Percentiles rank a stretch among this genome's conserved stretches.
Evolutionary conservation across 1,284 basidiomycete species (phyloP).

Genomic region (Coniferiporia sulphurascens): DNA sequence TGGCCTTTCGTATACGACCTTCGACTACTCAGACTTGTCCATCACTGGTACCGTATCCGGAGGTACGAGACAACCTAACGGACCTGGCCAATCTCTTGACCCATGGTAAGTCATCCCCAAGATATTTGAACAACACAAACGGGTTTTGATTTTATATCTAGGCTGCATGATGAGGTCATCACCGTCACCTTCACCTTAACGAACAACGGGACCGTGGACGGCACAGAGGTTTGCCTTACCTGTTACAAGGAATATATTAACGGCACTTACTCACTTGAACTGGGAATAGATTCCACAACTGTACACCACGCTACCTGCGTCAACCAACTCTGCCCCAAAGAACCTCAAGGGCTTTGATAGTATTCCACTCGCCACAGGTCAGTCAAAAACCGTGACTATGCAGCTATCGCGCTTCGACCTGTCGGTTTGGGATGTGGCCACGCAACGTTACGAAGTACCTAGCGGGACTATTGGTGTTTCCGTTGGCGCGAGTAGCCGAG

Average conservation of each 20-base stretch:
- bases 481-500: conserved; percentile 50
- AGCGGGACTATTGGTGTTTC: conserved; percentile 40
- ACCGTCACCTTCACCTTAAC: conserved; percentile 30
- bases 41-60: conserved; percentile 25
- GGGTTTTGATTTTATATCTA: conserved; percentile 7
- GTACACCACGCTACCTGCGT: conserved; percentile 55
- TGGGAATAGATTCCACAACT: conserved; percentile 53
- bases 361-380: conserved; percentile 43
- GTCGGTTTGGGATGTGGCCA: conserved; percentile 52
- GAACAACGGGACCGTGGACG: conserved; percentile 33
- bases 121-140: neutral
- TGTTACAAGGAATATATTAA: neutral
- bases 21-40: conserved; percentile 58
- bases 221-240: conserved; percentile 28
- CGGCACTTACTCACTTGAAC: neutral
- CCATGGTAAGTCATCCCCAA: conserved; percentile 25
- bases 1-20: conserved; percentile 81
- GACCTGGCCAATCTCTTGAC: conserved; percentile 28
- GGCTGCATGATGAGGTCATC: conserved; percentile 30
- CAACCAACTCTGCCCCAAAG: conserved; percentile 54
- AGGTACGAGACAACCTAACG: conserved; percentile 26
- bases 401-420: conserved; percentile 61
- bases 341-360: conserved; percentile 65
- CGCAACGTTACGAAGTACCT: conserved; percentile 45
- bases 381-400: conserved; percentile 44